Base-by-base conservation (phyloP, 2,329 filamentous ascomycete species). In the Colletotrichum spinosum region DNA sequence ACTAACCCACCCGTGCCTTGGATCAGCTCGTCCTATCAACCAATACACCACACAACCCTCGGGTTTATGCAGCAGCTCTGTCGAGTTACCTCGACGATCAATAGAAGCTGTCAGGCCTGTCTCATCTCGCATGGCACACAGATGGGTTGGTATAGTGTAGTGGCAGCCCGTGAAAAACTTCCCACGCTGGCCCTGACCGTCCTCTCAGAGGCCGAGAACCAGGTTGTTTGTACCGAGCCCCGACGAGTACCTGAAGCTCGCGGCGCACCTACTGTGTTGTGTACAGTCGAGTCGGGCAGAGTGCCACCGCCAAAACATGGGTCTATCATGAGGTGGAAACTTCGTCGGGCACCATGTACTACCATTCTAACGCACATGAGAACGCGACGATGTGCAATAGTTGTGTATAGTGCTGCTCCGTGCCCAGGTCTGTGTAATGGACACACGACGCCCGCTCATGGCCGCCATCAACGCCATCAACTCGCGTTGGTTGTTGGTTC, bases 221-320 rank as follows among this genome's bases (percentile, higher is more conserved):
- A 39, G n/a, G 46, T 34, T 7, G 25, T 12, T 53, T 58, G 65
- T 68, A 66, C 62, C 54, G 34, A 6, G 15, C 38, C 55, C 15
- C 15, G 8, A 25, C 2, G 81, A 34, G 84, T 86, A 7, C 81
- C 85, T 53, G 15, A 10, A 38, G 45, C 11, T 17, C 25, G 25
- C 25, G 17, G 42, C 39, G 42, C 15, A 39, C 7, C 15, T 54
- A 33, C 37, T 45, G 9, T 17, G 4, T 2, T 8, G 34, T 10
- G 55, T 45, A 51, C 46, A 35, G 25, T 17, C 8, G 9, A 17
- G 13, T 44, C 34, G 33, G 37, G 34, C 33, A 17, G 38, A 52
- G 52, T 60, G 33, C 52, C 52, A 56, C 46, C 25, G 34, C 45
- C 4, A 33, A 60, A 55, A 33, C 46, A 41, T 53, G 48, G 35